Evolutionary conservation across 345 rosid genomes (phyloP).

Genomic region (Hibiscus mutabilis): DNA sequence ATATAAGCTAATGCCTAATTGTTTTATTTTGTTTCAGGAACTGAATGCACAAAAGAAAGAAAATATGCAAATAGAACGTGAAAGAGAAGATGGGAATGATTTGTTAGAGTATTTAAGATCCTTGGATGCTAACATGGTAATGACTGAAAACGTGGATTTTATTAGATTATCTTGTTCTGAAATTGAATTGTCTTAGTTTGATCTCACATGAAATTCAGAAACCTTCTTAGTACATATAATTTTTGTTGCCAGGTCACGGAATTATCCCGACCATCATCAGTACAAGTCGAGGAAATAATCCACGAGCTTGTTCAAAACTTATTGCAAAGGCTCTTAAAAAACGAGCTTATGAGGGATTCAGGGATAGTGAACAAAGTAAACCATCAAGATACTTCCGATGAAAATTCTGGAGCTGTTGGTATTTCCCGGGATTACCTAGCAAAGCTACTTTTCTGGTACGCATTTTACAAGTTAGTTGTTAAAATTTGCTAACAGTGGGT

Average conservation of each 20-base stretch:
- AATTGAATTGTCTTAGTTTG: constrained; percentile 7
- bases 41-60: constrained; percentile 51
- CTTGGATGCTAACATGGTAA: constrained; percentile 70
- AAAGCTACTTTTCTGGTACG: constrained; percentile 86
- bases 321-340: constrained; percentile 43
- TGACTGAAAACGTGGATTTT: not conserved
- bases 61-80: constrained; percentile 39
- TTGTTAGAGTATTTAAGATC: constrained; percentile 82
- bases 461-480: not conserved
- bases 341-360: constrained; percentile 27
- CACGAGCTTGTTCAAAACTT: constrained; percentile 70
- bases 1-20: constrained; percentile 6
- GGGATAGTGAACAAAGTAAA: constrained; percentile 20
- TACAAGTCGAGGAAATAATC: constrained; percentile 79
- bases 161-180: not conserved
- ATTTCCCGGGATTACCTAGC: constrained; percentile 90
- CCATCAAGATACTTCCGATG: constrained; percentile 32
- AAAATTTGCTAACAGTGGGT: not conserved
- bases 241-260: constrained; percentile 50
- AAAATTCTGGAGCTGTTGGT: constrained; percentile 34
- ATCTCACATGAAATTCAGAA: not conserved
- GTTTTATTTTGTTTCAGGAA: constrained; percentile 41
- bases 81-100: constrained; percentile 52
- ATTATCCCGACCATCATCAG: too few species aligned
- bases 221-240: not conserved